Evolutionary conservation across 2,329 filamentous ascomycete species (phyloP).

Genomic region (Trichoderma arundinaceum): DNA sequence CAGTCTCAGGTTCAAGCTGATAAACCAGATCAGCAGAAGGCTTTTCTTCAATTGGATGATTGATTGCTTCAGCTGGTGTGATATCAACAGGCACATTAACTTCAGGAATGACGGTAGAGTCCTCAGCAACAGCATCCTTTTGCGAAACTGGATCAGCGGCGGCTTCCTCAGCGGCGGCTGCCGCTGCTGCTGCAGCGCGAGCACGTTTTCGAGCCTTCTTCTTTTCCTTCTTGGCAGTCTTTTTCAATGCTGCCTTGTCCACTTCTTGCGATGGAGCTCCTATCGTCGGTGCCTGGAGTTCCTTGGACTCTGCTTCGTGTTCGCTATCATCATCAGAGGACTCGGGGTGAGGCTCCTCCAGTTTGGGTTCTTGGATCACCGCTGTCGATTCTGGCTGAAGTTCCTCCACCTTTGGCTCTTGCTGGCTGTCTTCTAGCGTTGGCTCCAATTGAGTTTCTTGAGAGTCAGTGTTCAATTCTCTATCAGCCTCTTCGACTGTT

Average conservation of each 20-base stretch:
- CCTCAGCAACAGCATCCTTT: neutral
- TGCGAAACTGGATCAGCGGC: neutral
- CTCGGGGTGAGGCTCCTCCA: neutral
- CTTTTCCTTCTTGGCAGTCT: slow-evolving; percentile 42
- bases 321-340: slow-evolving; percentile 5
- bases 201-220: slow-evolving; percentile 45
- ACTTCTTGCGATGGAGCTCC: neutral
- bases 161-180: slow-evolving; percentile 22
- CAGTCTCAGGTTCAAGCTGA: slow-evolving; percentile 1
- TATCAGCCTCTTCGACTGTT: neutral
- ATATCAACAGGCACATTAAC: neutral
- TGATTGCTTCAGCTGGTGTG: slow-evolving; percentile 24
- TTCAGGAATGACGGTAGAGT: neutral
- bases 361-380: neutral
- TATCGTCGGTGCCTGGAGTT: neutral
- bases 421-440: neutral
- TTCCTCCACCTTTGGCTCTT: neutral
- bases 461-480: neutral
- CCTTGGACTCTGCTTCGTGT: neutral
- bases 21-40: slow-evolving; percentile 4
- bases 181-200: slow-evolving; percentile 26
- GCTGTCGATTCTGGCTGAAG: neutral
- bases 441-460: neutral
- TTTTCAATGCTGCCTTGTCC: slow-evolving; percentile 25
- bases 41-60: slow-evolving; percentile 29